Evolutionary conservation across 495 filamentous ascomycete species (phyloP).

Genomic region (Immersiella caudata): DNA sequence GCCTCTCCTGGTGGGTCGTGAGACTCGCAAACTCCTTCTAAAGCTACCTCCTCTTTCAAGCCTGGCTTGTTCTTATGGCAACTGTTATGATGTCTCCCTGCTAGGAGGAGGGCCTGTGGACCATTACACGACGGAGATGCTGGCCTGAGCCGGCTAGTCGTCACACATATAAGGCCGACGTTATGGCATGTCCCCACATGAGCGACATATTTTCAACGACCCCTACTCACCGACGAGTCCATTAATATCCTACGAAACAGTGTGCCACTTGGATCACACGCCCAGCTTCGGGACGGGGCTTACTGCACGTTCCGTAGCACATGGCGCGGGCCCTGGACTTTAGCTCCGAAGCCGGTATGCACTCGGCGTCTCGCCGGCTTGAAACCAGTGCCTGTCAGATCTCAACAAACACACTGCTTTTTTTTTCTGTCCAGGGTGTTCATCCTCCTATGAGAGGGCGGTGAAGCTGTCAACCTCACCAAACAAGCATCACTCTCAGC

Average conservation of each 20-base stretch:
- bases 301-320: not conserved
- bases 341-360: too few species aligned
- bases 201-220: not conserved
- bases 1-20: conserved; percentile 8
- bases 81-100: not conserved
- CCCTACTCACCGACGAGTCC: not conserved
- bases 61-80: not conserved
- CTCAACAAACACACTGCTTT: not conserved
- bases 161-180: conserved; percentile 10
- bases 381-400: not conserved
- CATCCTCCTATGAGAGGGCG: not conserved
- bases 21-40: not conserved
- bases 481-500: not conserved
- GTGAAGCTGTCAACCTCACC: not conserved
- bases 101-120: not conserved
- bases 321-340: not conserved
- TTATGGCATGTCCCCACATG: not conserved
- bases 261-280: not conserved
- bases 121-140: conserved; percentile 2
- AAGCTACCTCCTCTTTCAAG: not conserved
- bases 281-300: not conserved
- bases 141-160: not conserved
- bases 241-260: not conserved
- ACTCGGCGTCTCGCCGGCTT: not conserved
- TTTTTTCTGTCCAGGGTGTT: not conserved